Evolutionary conservation across 192 early-diverging fungal genomes (phyloP), one percentile per base, ranked within the genome.

Genomic region (Spinellus fusiger): DNA sequence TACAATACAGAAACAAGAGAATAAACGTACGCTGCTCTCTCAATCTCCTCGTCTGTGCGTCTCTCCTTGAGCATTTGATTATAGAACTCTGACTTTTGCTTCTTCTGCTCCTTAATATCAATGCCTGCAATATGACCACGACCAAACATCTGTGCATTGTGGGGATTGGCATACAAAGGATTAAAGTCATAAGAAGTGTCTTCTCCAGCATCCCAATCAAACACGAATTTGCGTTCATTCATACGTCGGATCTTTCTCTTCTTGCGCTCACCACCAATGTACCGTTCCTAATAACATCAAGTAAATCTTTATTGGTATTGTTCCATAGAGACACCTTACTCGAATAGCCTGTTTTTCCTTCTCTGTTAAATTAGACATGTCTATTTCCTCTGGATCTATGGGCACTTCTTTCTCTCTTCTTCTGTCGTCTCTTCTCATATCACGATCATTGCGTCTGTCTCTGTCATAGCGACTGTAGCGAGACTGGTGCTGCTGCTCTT

Each of bases 191-290:
- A 76, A 16, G 95, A 95, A 3, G 96, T 99, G 64, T 99, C 96
- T 70, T 99, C 96, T 25, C 80, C 78, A 0, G 92, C 89, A 56
- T 89, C 92, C 96, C 96, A 99, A 69, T 96, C 96, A 80, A 99
- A 99, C 15, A 93, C 90, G 73, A 99, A 96, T 66, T 93, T 95
- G 52, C 93, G 91, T 52, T 96, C 92, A 62, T 92, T 91, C 78
- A 90, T 88, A 59, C 80, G 81, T 13, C 95, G 86, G 51, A 87
- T 76, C 61, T 85, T 87, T 28, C 93, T 82, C 59, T 85, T 81
- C 55, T 79, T 76, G 12, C 85, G 76, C 37, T 93, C 90, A 40
- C 83, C 86, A 6, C 86, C 90, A 82, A 96, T 85, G 64, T 96
- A 99, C 4, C 89, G 87, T 64, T 87, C 80, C 71, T 85, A 76